Evolutionary conservation across 208 protist genomes (phyloP), one percentile per base, ranked within the genome.

Genomic region (Acanthamoeba quina): DNA sequence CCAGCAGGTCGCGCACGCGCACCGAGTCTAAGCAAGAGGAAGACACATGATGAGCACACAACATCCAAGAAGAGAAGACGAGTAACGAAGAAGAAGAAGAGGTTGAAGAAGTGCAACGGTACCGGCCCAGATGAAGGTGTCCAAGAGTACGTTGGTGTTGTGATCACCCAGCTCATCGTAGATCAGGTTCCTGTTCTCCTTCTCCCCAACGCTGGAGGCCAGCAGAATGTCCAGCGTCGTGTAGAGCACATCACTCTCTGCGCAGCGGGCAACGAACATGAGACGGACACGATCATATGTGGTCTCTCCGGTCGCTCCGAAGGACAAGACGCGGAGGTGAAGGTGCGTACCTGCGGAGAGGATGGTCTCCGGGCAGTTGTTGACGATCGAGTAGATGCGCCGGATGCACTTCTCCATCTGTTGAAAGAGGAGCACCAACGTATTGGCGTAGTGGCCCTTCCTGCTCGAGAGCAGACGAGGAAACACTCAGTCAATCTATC

Each of bases 111-210:
- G 17, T 19, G 15, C 1, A 41, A 15, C 9, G 29, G 78, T 86
- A 86, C 78, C 78, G 26, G 19, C 78, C 78, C 78, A 86, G 26
- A 86, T 54, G 78, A 86, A 86, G 78, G 31, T 86, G 26, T 86
- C 78, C 26, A 86, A 41, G 0, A 86, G 29, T 7, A 62, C 5
- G 78, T 86, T 86, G 29, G 34, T 62, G 7, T 47, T 31, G 78
- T 37, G 19, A 21, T 86, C 78, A 24, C 78, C 49, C 10, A 86
- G 49, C 49, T 86, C 78, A 29, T 62, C 52, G 29, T 64, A 86
- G 49, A 86, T 26, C 41, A 56, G 7, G 78, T 86, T 86, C 15
- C 31, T 54, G 78, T 86, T 86, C 52, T 86, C 78, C 19, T 86
- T 83, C 10, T 47, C 31, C 5, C 31, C 78, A 13, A 86, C 49